phyloP scores from a whole-genome alignment of 202 grass and related monocot genomes.

The Carex arenaria region DNA sequence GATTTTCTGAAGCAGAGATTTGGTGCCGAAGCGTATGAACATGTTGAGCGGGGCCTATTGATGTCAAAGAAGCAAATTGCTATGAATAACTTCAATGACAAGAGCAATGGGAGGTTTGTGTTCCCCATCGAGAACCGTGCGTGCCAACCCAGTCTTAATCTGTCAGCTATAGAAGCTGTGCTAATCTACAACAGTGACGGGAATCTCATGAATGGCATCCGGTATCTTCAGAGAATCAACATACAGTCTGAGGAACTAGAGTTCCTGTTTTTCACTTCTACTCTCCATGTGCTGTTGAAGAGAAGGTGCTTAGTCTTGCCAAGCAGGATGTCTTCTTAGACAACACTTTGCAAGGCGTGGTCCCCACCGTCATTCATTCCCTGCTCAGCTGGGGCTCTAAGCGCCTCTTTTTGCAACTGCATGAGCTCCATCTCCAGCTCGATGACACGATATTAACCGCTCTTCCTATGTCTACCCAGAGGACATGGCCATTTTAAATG shows the following conservation, averaged over 20 bases:
- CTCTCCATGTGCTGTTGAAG: slow-evolving; percentile 80
- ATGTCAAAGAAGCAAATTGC: slow-evolving; percentile 68
- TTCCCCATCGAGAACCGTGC: slow-evolving; percentile 84
- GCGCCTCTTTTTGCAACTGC: slow-evolving; percentile 60
- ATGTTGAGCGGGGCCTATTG: slow-evolving; percentile 62
- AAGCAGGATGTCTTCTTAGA: slow-evolving; percentile 64
- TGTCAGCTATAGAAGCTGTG: slow-evolving; percentile 72
- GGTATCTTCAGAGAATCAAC: slow-evolving; percentile 62
- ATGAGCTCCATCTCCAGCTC: slow-evolving; percentile 43
- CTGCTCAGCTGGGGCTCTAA: slow-evolving; percentile 89
- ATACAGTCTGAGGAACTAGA: slow-evolving; percentile 53
- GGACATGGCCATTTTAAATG: slow-evolving; percentile 38
- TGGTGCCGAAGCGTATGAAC: slow-evolving; percentile 73
- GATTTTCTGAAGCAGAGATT: slow-evolving; percentile 93
- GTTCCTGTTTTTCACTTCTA: slow-evolving; percentile 73
- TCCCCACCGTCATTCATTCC: slow-evolving; percentile 53
- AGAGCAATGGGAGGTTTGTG: slow-evolving; percentile 61
- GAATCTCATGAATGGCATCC: slow-evolving; percentile 82
- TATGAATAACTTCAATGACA: slow-evolving; percentile 90
- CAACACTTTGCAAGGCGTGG: slow-evolving; percentile 62
- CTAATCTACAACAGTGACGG: slow-evolving; percentile 84
- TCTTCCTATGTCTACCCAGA: slow-evolving; percentile 32
- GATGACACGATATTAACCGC: slow-evolving; percentile 7
- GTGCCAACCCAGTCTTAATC: slow-evolving; percentile 77
- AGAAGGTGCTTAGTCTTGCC: slow-evolving; percentile 75